These are phyloP conservation scores for Papiliotrema laurentii DNA, from an alignment of 1,284 basidiomycete genomes.

Conservation along the genomic window DNA sequence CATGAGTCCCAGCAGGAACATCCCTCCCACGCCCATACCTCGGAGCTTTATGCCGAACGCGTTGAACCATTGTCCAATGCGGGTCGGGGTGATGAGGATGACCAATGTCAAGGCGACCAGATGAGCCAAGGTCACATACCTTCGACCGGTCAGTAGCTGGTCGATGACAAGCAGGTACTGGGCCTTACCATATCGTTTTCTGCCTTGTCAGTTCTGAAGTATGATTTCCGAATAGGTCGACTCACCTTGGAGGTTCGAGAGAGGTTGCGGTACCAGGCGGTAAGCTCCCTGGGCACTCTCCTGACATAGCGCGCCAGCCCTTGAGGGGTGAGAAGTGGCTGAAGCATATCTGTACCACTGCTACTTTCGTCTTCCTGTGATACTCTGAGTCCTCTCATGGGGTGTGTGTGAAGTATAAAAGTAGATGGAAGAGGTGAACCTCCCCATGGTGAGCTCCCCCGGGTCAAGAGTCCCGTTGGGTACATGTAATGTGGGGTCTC, in stretches of 20 bases:
- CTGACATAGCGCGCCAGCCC: not conserved
- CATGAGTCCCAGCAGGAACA: slow-evolving; percentile 29
- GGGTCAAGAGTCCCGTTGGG: too few relatives aligned
- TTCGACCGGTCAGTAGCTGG: slow-evolving; percentile 1
- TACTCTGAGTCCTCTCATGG: not conserved
- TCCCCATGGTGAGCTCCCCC: too few relatives aligned
- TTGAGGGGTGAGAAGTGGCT: not conserved
- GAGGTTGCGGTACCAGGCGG: not conserved
- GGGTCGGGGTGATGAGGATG: slow-evolving; percentile 37
- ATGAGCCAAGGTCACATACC: slow-evolving; percentile 24
- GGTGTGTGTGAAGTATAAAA: too few relatives aligned
- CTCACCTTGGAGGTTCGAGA: slow-evolving; percentile 1
- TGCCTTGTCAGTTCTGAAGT: slow-evolving; percentile 1
- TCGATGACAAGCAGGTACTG: not conserved
- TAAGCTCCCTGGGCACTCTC: not conserved
- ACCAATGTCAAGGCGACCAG: slow-evolving; percentile 24
- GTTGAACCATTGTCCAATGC: slow-evolving; percentile 43
- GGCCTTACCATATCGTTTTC: slow-evolving; percentile 27
- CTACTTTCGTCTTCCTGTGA: not conserved
- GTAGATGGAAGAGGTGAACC: too few relatives aligned
- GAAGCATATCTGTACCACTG: not conserved
- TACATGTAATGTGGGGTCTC: too few relatives aligned
- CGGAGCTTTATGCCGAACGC: slow-evolving; percentile 26
- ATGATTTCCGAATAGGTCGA: not conserved
- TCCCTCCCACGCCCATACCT: slow-evolving; percentile 34